Evolutionary conservation across 345 rosid species (phyloP).

Genomic region (Physaria fendleri): DNA sequence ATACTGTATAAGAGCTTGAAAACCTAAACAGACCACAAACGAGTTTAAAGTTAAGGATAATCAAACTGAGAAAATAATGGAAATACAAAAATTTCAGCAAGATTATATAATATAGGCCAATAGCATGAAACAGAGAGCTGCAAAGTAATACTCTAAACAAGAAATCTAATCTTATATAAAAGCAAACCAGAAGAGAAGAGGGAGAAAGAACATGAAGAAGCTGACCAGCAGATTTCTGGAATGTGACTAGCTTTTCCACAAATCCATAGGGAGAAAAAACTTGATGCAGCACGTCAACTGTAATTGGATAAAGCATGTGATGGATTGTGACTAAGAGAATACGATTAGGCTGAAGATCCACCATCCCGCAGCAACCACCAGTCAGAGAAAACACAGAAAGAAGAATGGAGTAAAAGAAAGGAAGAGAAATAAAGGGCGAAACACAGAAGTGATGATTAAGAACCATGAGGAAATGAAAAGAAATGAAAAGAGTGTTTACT

Average conservation of each 20-base stretch:
- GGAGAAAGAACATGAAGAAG: conserved; percentile 37
- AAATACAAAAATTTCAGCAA: not conserved
- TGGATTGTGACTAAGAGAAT: conserved; percentile 90
- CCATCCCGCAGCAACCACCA: conserved; percentile 52
- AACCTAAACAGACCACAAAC: conserved; percentile 46
- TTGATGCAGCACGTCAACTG: conserved; percentile 95
- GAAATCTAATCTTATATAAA: not conserved
- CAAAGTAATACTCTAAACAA: not conserved
- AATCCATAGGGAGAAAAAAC: conserved; percentile 89
- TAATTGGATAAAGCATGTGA: conserved; percentile 93
- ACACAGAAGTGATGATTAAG: conserved; percentile 20
- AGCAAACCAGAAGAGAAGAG: conserved; percentile 33
- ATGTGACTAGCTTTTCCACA: conserved; percentile 95
- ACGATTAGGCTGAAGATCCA: conserved; percentile 78
- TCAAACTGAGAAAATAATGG: not conserved
- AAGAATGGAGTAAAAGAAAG: conserved; percentile 45
- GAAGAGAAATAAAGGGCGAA: conserved; percentile 32
- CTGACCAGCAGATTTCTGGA: conserved; percentile 99
- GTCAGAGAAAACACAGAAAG: conserved; percentile 49
- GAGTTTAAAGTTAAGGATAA: not conserved
- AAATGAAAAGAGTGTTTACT: conserved; percentile 34
- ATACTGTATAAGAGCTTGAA: conserved; percentile 94
- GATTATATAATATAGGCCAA: not conserved
- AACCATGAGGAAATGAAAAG: not conserved
- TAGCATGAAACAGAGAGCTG: not conserved